Base-by-base conservation (phyloP, 2,329 filamentous ascomycete species). In the Fusarium brachygibbosum region DNA sequence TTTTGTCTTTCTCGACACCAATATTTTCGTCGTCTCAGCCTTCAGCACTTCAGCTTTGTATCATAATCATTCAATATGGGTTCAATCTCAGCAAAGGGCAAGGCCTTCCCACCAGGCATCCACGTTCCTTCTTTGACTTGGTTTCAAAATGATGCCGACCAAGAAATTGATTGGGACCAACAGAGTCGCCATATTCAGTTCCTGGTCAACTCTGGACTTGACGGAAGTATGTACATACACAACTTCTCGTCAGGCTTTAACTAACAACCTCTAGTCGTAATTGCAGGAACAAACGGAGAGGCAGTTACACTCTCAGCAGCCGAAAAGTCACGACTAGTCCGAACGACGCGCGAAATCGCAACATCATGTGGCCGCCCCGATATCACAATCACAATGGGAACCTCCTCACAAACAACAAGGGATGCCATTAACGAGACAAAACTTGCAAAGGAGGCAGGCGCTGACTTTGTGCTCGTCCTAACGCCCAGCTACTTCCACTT, bases 221-320 rank as follows among this genome's bases (percentile, higher is more conserved):
- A 88, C 50, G 85, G 85, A 10, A 78, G 82, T 82, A 73, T 41
- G 66, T 64, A 21, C 7, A 44, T 8, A 5, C 2, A 14, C 4
- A 28, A 3, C 1, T 2, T 1, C 5, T 2, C 4, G 3, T 1
- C 10, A 11, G 16, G 4, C 6, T 4, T 13, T 21, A 49, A 71
- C 59, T 76, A 74, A 68, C 59, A 37, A 5, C 11, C 3, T 17
- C 29, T n/a, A 76, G 79, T 93, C 61, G 88, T 91, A 45, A 88
- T 89, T 41, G 90, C 91, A 75, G 91, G 91, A 51, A 91, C 89
- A 69, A 93, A 93, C 72, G 91, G 91, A 71, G 91, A 93, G 79
- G 89, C 91, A 11, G 90, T 92, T 5, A 90, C 92, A 63, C 82
- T 93, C 6, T 87, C 87, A 42, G 83, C 86, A 59, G 83, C 85